Base-by-base conservation (phyloP, 73 alveolate species). In the Uronychia setigera region DNA sequence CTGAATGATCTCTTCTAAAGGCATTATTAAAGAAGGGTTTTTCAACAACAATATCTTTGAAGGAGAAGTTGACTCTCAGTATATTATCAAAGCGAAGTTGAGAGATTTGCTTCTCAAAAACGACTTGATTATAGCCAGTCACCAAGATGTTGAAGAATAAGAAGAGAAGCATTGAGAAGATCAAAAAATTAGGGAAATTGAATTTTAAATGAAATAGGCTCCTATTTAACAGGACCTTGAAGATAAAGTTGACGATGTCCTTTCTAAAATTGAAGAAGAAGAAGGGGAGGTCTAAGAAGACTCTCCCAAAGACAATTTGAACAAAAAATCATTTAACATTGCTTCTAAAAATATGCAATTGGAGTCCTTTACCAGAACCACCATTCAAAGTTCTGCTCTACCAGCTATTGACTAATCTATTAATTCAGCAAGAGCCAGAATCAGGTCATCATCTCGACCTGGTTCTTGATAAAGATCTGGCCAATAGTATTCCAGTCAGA, bases 1-100 rank as follows among this genome's bases (percentile, higher is more conserved):
- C 19, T 91, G 31, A 31, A 29, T 90, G 57, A 19, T 46, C 67
- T 11, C 67, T 46, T 46, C 67, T 11, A 46, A 46, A 5, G 19
- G 19, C n/a, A 46, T 46, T 46, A 46, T 46, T 19, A 46, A 46
- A 46, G 67, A 46, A 46, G 67, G 67, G 19, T 46, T 46, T 19
- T 46, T 46, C 67, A 46, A 46, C 19, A 46, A 46, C 19, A 46
- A 46, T 19, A 19, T 46, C 19, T 46, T 46, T 46, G 67, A 46
- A 46, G 67, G 67, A 46, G 67, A 19, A 46, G 19, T 19, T 5
- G 67, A 46, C 19, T 46, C 67, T 19, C 5, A 5, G 67, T 11
- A 46, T 19, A 46, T 46, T 46, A 19, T 46, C n/a, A 46, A 46
- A 19, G 19, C 67, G n/a, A 46, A 46, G 67, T 19, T 46, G n/a